Percentiles rank a stretch among this genome's conserved stretches.
These are phyloP conservation scores for Lenzites betulinus DNA, from an alignment of 768 basidiomycete genomes.

Conservation along the genomic window DNA sequence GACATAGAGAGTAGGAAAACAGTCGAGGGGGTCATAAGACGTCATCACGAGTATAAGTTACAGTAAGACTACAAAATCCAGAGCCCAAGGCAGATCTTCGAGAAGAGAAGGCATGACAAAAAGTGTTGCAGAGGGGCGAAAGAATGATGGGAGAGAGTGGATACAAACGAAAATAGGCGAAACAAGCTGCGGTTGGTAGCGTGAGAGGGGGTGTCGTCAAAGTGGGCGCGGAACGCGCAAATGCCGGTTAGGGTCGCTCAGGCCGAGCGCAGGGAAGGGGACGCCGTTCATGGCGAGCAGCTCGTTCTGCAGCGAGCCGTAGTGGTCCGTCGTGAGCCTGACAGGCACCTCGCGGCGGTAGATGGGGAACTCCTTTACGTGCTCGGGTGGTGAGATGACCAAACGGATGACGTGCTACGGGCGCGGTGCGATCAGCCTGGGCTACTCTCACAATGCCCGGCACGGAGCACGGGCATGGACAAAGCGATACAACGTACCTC, in stretches of 20 bases:
- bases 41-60: constrained; percentile 4
- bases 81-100: not conserved
- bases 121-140: no score
- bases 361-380: constrained; percentile 36
- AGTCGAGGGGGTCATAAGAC: not conserved
- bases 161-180: not conserved
- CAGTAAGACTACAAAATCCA: not conserved
- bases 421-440: not conserved
- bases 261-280: constrained; percentile 44
- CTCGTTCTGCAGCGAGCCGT: constrained; percentile 42
- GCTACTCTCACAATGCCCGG: not conserved
- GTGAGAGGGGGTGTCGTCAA: not conserved
- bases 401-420: constrained; percentile 43
- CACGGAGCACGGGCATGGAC: constrained; percentile 1
- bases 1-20: no score
- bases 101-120: no score
- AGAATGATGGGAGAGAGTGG: not conserved
- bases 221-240: not conserved
- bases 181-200: no score
- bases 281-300: constrained; percentile 39
- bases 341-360: constrained; percentile 41
- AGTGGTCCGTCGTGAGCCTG: constrained; percentile 42
- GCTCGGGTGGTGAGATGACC: constrained; percentile 34
- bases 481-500: constrained; percentile 29
- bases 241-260: constrained; percentile 24